Base-by-base conservation (phyloP, 257 asterid genomes). In the Plantago major region DNA sequence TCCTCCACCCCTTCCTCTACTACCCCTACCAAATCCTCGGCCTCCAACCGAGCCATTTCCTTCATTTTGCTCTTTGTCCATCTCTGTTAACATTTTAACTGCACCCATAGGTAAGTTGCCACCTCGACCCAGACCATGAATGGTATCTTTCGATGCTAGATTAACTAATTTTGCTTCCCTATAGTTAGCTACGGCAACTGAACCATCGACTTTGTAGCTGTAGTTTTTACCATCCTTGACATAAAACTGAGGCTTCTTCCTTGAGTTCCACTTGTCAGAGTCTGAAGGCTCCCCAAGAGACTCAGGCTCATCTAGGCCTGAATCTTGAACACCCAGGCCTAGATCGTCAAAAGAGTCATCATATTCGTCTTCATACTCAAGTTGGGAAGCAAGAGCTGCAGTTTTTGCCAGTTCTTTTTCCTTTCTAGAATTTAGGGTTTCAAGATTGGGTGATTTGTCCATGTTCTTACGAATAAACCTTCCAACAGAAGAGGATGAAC, bases 201-300 rank as follows among this genome's bases (percentile, higher is more conserved):
- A 76, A 11, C 97, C 97, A 42, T 76, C 96, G 8, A 93, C 96
- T 66, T 87, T 84, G 79, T 93, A 93, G 76, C 95, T 81, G 78
- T 93, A 93, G 61, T 93, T 93, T 71, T 87, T 93, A 64, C 99
- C 99, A 48, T 93, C 97, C 76, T 93, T 89, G 18, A 93, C 99
- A 33, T 81, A 93, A 46, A 69, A 93, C 44, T 84, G 97, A 30
- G 99, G 99, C 67, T 65, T 76, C 66, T 77, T 86, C 51, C 81
- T 83, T 2, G 96, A 86, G 6, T 63, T 66, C 99, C 97, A 89
- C 70, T 80, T 89, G 58, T 53, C 58, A 3, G 58, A 53, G 16
- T 53, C 42, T 28, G 58, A 53, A 53, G 58, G 58, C 11, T 53
- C 33, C 42, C 33, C 58, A 19, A 71, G 69, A 37, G 68, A 61